Percentiles rank a stretch among this genome's conserved stretches.
phyloP scores from a whole-genome alignment of 371 early-diverging fungal genomes.

The Mucor lusitanicus region DNA sequence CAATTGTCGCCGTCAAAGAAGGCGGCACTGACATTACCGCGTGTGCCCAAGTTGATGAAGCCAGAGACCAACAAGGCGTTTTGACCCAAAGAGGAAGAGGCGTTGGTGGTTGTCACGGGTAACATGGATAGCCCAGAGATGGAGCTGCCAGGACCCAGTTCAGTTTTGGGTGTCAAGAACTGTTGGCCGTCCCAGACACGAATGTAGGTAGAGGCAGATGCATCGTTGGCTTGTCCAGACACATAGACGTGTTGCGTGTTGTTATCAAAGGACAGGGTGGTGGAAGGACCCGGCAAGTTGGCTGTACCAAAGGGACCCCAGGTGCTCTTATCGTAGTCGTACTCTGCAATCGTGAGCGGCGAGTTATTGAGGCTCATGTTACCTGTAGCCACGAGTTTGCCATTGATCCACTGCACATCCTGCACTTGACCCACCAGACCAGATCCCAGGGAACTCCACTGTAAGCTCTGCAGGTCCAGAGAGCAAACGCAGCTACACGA shows the following conservation, averaged over 20 bases:
- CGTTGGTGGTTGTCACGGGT: not conserved
- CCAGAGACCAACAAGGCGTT: constrained; percentile 48
- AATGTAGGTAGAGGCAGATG: constrained; percentile 20
- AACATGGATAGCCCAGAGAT: constrained; percentile 30
- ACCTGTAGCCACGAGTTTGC: constrained; percentile 48
- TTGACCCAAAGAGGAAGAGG: not conserved
- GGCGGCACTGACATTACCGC: constrained; percentile 60
- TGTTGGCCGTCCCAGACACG: constrained; percentile 46
- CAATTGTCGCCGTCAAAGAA: constrained; percentile 66
- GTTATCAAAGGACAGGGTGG: constrained; percentile 37
- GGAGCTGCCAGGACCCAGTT: constrained; percentile 37
- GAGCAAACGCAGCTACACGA: constrained; percentile 50
- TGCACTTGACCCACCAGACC: constrained; percentile 45
- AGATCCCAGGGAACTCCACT: constrained; percentile 48
- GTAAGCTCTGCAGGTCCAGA: constrained; percentile 28
- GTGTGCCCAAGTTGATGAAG: constrained; percentile 40
- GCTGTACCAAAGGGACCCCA: constrained; percentile 53
- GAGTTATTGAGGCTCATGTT: constrained; percentile 46
- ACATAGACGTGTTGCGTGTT: constrained; percentile 37
- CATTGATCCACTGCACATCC: constrained; percentile 55
- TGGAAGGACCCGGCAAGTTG: constrained; percentile 41
- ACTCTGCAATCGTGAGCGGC: constrained; percentile 46
- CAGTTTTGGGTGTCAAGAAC: constrained; percentile 11
- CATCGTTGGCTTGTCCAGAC: constrained; percentile 32
- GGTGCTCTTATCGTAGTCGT: constrained; percentile 40